Percentiles rank a stretch among this genome's conserved stretches.
Evolutionary conservation across 768 basidiomycete genomes (phyloP).

Genomic region (Mycena venus): DNA sequence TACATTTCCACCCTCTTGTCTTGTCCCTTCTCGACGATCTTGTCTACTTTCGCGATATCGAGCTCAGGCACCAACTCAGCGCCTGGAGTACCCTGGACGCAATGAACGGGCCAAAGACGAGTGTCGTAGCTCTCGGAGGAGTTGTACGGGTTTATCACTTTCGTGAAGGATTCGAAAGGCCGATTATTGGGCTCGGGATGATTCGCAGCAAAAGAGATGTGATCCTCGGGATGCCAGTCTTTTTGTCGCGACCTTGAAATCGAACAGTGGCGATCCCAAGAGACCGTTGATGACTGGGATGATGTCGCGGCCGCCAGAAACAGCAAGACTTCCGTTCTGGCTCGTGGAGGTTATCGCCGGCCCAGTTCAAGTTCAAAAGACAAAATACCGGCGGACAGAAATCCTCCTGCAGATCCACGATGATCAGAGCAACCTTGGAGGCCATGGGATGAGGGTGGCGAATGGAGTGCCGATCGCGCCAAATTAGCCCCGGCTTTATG

Average conservation of each 20-base stretch:
- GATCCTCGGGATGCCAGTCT: constrained; percentile 60
- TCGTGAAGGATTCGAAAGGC: constrained; percentile 37
- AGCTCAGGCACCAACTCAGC: constrained; percentile 64
- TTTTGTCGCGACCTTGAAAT: constrained; percentile 56
- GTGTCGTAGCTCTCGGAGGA: constrained; percentile 51
- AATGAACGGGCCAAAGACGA: constrained; percentile 81
- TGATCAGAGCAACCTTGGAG: constrained; percentile 57
- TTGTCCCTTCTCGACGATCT: constrained; percentile 56
- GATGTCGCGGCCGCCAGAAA: constrained; percentile 65
- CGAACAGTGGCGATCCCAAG: constrained; percentile 58
- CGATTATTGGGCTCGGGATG: constrained; percentile 37
- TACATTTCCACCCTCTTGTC: constrained; percentile 73
- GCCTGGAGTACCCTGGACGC: constrained; percentile 67
- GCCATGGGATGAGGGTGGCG: neutral
- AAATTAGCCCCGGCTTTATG: neutral
- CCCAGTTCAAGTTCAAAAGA: neutral
- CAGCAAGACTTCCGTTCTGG: constrained; percentile 67
- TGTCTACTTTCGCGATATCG: constrained; percentile 38
- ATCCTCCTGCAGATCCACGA: constrained; percentile 80
- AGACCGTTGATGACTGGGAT: constrained; percentile 62
- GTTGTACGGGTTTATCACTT: constrained; percentile 51
- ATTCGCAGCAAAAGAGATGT: constrained; percentile 73
- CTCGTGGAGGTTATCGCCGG: constrained; percentile 2
- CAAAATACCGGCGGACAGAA: constrained; percentile 60
- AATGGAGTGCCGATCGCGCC: neutral